These are phyloP conservation scores for Neopestalotiopsis sp. DNA, from an alignment of 2,329 filamentous ascomycete species.

Conservation along the genomic window DNA sequence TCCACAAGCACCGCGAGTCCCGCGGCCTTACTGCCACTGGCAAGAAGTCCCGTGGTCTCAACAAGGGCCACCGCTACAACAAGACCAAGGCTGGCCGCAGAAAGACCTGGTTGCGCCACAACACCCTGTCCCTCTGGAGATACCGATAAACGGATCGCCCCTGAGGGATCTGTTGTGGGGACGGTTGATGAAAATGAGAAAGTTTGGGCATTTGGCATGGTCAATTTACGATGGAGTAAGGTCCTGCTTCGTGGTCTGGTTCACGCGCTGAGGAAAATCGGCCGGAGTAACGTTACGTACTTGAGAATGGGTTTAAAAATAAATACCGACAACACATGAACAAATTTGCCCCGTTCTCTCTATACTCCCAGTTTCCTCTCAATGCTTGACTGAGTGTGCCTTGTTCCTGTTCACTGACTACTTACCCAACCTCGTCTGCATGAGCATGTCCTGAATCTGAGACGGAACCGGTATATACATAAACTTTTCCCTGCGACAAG, in stretches of 20 bases:
- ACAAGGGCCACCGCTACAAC: conserved; percentile 99
- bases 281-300: conserved; percentile 38
- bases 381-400: not conserved
- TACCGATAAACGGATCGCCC: conserved; percentile 72
- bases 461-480: no score
- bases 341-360: not conserved
- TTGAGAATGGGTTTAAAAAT: conserved; percentile 34
- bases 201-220: conserved; percentile 28
- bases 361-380: not conserved
- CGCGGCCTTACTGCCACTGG: conserved; percentile 97
- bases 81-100: conserved; percentile 96
- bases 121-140: conserved; percentile 98
- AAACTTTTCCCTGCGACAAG: no score
- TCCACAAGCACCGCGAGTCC: conserved; percentile 99
- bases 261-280: conserved; percentile 37
- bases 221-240: conserved; percentile 35
- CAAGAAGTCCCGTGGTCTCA: conserved; percentile 99
- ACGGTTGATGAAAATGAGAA: conserved; percentile 23
- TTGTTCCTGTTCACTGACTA: no score
- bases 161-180: conserved; percentile 22
- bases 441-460: no score
- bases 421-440: no score
- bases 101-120: conserved; percentile 99
- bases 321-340: conserved; percentile 8
- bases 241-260: conserved; percentile 36